Base-by-base conservation (phyloP, 192 early-diverging fungal genomes). In the Podila clonocystis region DNA sequence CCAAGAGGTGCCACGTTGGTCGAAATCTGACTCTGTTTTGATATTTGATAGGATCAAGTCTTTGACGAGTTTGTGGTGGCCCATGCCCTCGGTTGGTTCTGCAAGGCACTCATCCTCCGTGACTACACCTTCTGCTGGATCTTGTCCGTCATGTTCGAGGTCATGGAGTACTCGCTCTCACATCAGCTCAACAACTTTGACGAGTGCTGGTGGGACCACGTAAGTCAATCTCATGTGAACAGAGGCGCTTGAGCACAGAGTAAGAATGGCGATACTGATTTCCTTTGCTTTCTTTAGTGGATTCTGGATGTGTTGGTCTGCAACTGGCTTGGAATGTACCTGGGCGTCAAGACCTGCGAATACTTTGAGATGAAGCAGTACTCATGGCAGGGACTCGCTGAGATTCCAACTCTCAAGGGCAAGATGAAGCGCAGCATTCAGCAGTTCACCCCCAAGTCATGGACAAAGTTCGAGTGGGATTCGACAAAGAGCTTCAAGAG, bases 141-240 rank as follows among this genome's bases (percentile, higher is more conserved):
- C 58, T 75, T 97, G 62, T 97, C 95, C 0, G 80, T 99, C 59
- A 91, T 95, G 82, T 99, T 99, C 85, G 97, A 99, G 83, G 85
- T 97, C 31, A 90, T 95, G 88, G 97, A 99, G 75, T 99, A 99
- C 84, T 94, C 96, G 61, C 87, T 99, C 55, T 89, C 93, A 67
- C 96, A 99, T 84, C 97, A 97, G 79, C 87, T 99, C 75, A 93
- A 94, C 62, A 99, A 99, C 84, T 99, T 99, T 87, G 93, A 94
- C 65, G 97, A 99, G 88, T 99, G 97, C 82, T 99, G 96, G 96
- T 99, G 96, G 96, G 96, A 99, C 87, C 96, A 99, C 83, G 92
- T 93, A 88, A 73, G 91, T 82, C 15, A 12, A 24, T 0, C 20
- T 55, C 8, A 41, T 22, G 11, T 19, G 9, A 24, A 78, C 38